These are phyloP conservation scores for Cephaloascus fragrans DNA, from an alignment of 805 yeast species.

Conservation along the genomic window DNA sequence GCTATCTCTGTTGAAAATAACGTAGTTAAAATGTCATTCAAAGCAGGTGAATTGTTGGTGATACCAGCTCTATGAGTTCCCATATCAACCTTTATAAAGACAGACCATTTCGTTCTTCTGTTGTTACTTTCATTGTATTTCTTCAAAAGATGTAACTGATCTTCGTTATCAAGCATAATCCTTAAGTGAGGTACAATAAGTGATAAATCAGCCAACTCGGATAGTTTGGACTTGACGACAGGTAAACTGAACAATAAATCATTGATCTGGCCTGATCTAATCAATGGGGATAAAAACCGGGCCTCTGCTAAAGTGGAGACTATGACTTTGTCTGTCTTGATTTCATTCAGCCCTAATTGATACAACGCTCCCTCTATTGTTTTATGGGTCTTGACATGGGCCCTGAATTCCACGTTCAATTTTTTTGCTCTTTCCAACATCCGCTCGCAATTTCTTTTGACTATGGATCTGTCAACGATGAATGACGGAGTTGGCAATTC, in stretches of 20 bases:
- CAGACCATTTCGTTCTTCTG: constrained; percentile 38
- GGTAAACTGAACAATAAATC: constrained; percentile 36
- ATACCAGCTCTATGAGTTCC: constrained; percentile 69
- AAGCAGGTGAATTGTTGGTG: constrained; percentile 5
- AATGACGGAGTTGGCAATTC: constrained; percentile 56
- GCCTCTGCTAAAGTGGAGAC: constrained; percentile 68
- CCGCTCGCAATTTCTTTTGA: constrained; percentile 32
- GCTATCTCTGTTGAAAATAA: constrained; percentile 13
- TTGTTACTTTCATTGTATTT: constrained; percentile 19
- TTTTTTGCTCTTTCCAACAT: constrained; percentile 38
- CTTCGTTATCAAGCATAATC: constrained; percentile 51
- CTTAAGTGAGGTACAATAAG: constrained; percentile 33
- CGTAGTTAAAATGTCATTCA: constrained; percentile 8
- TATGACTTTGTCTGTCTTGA: constrained; percentile 39
- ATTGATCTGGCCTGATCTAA: constrained; percentile 22
- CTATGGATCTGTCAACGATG: constrained; percentile 30
- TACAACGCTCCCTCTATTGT: constrained; percentile 46
- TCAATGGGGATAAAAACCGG: constrained; percentile 35
- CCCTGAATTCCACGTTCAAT: constrained; percentile 41
- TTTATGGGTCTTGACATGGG: constrained; percentile 73
- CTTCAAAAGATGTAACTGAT: constrained; percentile 41
- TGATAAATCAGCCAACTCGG: constrained; percentile 36
- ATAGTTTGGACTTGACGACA: constrained; percentile 37
- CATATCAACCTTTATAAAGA: constrained; percentile 60
- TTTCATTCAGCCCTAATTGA: constrained; percentile 32